These are phyloP conservation scores for Agrocybe pediades DNA, from an alignment of 768 basidiomycete genomes.

Conservation along the genomic window DNA sequence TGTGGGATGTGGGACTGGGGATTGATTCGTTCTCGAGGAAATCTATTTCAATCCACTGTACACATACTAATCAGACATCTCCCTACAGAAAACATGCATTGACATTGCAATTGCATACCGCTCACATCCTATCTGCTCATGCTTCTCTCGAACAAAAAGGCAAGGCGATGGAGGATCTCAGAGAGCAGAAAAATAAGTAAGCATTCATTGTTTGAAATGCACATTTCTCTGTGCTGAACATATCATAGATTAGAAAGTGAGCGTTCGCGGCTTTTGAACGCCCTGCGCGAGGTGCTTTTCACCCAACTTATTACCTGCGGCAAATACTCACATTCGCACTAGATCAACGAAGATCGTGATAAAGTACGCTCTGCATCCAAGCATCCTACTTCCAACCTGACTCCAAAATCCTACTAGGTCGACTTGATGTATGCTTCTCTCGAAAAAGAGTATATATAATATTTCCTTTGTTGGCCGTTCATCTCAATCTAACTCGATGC, in stretches of 20 bases:
- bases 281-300: slow-evolving; percentile 62
- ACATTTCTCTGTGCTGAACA: neutral
- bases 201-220: slow-evolving; percentile 15
- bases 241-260: slow-evolving; percentile 73
- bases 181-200: slow-evolving; percentile 85
- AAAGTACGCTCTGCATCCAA: slow-evolving; percentile 38
- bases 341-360: slow-evolving; percentile 85
- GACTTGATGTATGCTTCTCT: slow-evolving; percentile 71
- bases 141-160: slow-evolving; percentile 77
- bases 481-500: neutral
- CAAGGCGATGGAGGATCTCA: slow-evolving; percentile 77
- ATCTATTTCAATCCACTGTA: neutral
- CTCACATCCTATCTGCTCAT: slow-evolving; percentile 84
- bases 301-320: neutral
- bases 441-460: slow-evolving; percentile 60
- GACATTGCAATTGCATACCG: slow-evolving; percentile 83
- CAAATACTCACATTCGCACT: neutral
- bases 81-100: slow-evolving; percentile 73
- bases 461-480: slow-evolving; percentile 6
- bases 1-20: too few relatives aligned
- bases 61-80: neutral
- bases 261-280: slow-evolving; percentile 64
- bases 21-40: slow-evolving; percentile 3
- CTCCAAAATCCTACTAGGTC: slow-evolving; percentile 35
- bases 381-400: neutral